Base-by-base conservation (phyloP, 2,329 filamentous ascomycete species). In the Aureobasidium sp. region DNA sequence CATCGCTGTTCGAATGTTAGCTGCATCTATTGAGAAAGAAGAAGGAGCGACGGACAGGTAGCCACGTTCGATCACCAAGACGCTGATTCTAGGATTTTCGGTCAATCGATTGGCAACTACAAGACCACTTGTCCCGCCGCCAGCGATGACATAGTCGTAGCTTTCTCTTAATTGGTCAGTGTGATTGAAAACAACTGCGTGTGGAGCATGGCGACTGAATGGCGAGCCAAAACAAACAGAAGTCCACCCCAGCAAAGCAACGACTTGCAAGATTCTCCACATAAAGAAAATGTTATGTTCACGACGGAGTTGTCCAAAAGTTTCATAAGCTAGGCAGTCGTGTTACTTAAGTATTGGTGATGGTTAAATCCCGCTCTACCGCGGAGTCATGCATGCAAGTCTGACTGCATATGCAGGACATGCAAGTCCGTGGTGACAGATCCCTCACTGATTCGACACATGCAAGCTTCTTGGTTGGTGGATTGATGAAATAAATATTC, bases 131-230 rank as follows among this genome's bases (percentile, higher is more conserved):
- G 75, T 69, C 9, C 74, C 75, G 5, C 72, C 74, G 4, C 74
- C 75, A 2, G 75, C 68, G 16, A 77, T 65, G 6, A 78, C 72
- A 62, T 71, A 73, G 42, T 77, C 73, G 75, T 65, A 65, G 10
- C 13, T 15, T 64, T 48, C n/a, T 69, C 48, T 2, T 61, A 68
- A 55, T 16, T 57, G 39, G 5, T 25, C 16, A 15, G 21, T 45
- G 2, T 27, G 10, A 5, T 44, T 36, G 3, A 34, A 13, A 5
- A 57, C 39, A 10, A 32, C 6, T 5, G 41, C 41, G 37, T 36
- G 41, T 3, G 53, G 41, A 45, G 53, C 32, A n/a, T 1, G 16
- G 11, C 13, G 53, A 10, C n/a, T n/a, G 6, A 36, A 30, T 4
- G 53, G 29, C 6, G 41, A 57, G 29, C 29, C 29, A 32, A 15